Evolutionary conservation across 1,284 basidiomycete genomes (phyloP).

Genomic region (Hypsizygus ulmarius): DNA sequence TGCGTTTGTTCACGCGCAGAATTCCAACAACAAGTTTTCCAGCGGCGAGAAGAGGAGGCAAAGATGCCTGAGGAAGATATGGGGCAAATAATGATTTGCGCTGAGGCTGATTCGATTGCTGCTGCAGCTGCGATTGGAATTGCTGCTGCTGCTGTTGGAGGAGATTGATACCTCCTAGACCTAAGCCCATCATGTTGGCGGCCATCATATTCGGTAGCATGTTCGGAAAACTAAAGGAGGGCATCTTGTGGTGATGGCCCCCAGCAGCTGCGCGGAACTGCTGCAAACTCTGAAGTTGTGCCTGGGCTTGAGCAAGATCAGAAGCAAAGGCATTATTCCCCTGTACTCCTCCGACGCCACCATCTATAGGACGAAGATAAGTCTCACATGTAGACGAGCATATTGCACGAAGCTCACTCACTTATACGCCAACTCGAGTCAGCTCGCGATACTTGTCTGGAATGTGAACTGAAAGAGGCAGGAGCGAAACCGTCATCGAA

Average conservation of each 20-base stretch:
- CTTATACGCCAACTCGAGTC: constrained; percentile 90
- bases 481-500: constrained; percentile 76
- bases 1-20: constrained; percentile 97
- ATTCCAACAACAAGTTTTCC: constrained; percentile 98
- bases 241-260: constrained; percentile 94
- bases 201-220: constrained; percentile 96
- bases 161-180: constrained; percentile 75
- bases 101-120: constrained; percentile 85
- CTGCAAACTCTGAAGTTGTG: constrained; percentile 93
- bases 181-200: constrained; percentile 90
- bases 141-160: constrained; percentile 88
- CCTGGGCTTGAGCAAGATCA: constrained; percentile 92
- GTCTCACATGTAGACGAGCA: constrained; percentile 1
- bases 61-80: constrained; percentile 95
- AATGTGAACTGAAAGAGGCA: constrained; percentile 60
- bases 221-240: constrained; percentile 96
- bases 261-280: constrained; percentile 96
- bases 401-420: constrained; percentile 44
- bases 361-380: constrained; percentile 45
- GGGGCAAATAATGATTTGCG: constrained; percentile 99
- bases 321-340: constrained; percentile 63
- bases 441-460: constrained; percentile 71
- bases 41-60: constrained; percentile 95
- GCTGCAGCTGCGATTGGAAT: constrained; percentile 88
- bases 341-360: constrained; percentile 69